These are phyloP conservation scores for Taiwanofungus camphoratus DNA, from an alignment of 1,284 basidiomycete species.

Conservation along the genomic window DNA sequence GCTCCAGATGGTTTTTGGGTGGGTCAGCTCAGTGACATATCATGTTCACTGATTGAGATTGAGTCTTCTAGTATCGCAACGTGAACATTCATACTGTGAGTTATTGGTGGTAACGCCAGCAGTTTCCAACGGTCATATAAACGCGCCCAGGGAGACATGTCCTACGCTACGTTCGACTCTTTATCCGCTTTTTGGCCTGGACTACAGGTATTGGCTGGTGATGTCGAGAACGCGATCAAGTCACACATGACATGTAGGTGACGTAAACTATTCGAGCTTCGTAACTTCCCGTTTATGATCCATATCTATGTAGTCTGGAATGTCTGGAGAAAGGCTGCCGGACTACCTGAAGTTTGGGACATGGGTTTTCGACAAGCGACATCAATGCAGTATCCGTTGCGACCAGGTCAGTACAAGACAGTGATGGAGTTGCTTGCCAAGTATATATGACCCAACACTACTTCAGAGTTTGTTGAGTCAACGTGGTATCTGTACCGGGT, in stretches of 20 bases:
- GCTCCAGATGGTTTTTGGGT: conserved; percentile 87
- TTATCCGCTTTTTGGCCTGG: conserved; percentile 88
- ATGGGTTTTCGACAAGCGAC: conserved; percentile 69
- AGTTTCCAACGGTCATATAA: not conserved
- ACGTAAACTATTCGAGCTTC: not conserved
- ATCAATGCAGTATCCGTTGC: conserved; percentile 77
- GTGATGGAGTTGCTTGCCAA: no score
- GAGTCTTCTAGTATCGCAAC: conserved; percentile 57
- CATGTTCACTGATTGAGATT: not conserved
- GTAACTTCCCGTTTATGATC: not conserved
- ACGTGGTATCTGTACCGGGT: conserved; percentile 93
- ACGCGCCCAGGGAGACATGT: conserved; percentile 50
- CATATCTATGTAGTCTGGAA: conserved; percentile 65
- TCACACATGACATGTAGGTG: conserved; percentile 74
- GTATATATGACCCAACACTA: no score
- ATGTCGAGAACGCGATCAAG: conserved; percentile 84
- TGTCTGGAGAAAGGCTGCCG: conserved; percentile 80
- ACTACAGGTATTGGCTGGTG: conserved; percentile 83
- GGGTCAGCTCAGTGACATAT: conserved; percentile 15
- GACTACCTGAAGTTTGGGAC: conserved; percentile 87
- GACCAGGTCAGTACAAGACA: conserved; percentile 57
- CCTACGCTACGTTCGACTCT: conserved; percentile 74
- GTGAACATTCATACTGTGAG: conserved; percentile 64
- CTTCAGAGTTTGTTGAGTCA: conserved; percentile 89
- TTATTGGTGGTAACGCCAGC: no score